phyloP scores from a whole-genome alignment of 2,329 filamentous ascomycete species.

The Celoporthe dispersa region DNA sequence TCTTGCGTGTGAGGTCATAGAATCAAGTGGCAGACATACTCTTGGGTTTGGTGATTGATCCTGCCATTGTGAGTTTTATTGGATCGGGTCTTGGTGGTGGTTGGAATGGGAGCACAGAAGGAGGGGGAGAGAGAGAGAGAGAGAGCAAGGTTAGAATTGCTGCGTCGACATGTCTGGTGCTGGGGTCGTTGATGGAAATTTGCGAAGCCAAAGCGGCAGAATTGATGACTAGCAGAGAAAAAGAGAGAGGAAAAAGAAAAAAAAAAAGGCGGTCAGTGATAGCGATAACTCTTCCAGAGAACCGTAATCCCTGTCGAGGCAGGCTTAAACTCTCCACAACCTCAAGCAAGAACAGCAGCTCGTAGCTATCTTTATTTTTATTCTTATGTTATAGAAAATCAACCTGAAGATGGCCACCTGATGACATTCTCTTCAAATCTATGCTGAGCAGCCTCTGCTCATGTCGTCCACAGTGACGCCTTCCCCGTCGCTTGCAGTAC shows the following conservation, averaged over 20 bases:
- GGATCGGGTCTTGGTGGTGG: background rate
- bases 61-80: constrained; percentile 48
- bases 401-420: no score
- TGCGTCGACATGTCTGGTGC: background rate
- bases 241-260: background rate
- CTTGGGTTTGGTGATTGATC: constrained; percentile 59
- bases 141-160: background rate
- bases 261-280: constrained; percentile 25
- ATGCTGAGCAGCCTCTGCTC: no score
- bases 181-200: constrained; percentile 18
- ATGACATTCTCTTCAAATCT: no score
- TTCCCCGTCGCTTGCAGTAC: background rate
- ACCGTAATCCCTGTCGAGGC: constrained; percentile 3
- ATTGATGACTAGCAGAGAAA: background rate
- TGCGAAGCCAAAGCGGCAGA: constrained; percentile 25
- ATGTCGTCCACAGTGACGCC: background rate
- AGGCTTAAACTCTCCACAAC: background rate
- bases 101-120: no score
- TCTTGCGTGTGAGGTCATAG: no score
- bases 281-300: constrained; percentile 15
- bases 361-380: no score
- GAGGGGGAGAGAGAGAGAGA: background rate
- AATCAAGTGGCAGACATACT: constrained; percentile 41
- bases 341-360: background rate
- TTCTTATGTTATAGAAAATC: no score